Conservation (phyloP, 306 rosid genomes). For the Begonia masoniana region DNA sequence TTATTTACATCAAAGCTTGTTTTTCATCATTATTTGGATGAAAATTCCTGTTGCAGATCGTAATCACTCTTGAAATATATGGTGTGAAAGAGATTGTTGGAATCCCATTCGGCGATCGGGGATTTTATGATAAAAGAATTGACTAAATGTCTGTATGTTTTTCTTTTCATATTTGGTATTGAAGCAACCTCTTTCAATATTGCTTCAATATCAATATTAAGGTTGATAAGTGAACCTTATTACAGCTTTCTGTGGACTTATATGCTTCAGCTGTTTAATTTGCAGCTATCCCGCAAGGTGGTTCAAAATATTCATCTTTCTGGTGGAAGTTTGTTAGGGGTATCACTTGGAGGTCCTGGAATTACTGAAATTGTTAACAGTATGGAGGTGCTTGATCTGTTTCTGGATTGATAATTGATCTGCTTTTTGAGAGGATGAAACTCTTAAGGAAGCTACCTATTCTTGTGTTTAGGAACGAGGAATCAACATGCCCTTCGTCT, state of each 20-base stretch:
- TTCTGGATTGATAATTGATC: too few species aligned
- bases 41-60: slow-evolving; percentile 46
- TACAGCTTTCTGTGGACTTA: too few species aligned
- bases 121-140: slow-evolving; percentile 75
- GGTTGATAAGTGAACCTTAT: too few species aligned
- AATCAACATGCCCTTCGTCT: slow-evolving; percentile 85
- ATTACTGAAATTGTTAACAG: slow-evolving; percentile 69
- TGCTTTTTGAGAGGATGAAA: too few species aligned
- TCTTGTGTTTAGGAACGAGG: slow-evolving; percentile 50
- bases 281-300: slow-evolving; percentile 76
- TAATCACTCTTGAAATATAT: slow-evolving; percentile 89
- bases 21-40: too few species aligned
- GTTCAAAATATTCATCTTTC: slow-evolving; percentile 98
- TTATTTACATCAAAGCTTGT: too few species aligned
- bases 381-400: slow-evolving; percentile 40
- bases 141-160: slow-evolving; percentile 55
- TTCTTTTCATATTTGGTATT: slow-evolving; percentile 4
- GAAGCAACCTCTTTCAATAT: too few species aligned
- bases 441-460: too few species aligned
- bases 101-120: slow-evolving; percentile 92
- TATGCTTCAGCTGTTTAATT: slow-evolving; percentile 11
- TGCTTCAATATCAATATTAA: too few species aligned
- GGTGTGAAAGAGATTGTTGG: slow-evolving; percentile 83
- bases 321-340: slow-evolving; percentile 97
- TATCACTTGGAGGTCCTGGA: slow-evolving; percentile 86